Evolutionary conservation across 2,329 filamentous ascomycete species (phyloP), one percentile per base, ranked within the genome.

Genomic region (Sclerotinia subarctica): DNA sequence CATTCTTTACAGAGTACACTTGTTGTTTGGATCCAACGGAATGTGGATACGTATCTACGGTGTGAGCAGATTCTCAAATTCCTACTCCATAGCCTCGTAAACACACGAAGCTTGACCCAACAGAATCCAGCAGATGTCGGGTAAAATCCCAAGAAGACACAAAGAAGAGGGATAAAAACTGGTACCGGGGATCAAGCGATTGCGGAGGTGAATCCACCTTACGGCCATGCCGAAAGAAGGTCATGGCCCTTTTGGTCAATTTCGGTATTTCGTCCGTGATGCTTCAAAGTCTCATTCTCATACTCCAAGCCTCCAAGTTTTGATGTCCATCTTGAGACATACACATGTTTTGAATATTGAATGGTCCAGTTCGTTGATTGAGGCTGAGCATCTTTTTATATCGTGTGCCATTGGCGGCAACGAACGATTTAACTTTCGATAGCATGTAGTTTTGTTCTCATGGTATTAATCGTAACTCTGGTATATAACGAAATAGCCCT

Each of bases 151-250:
- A 35, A 49, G 58, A 29, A 38, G 29, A 42, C 24, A 59, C 38
- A 58, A 24, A 24, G 26, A 3, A 58, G 1, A 57, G 19, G 11
- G 11, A 56, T 5, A 57, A 8, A 24, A 58, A 49, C n/a, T 49
- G 54, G 35, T 58, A 44, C n/a, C n/a, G 19, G n/a, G 54, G 35
- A 44, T 35, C 58, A 60, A 60, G 44, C 58, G 58, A 60, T 60
- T 51, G 58, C 58, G 58, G 58, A 62, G 58, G 46, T 62, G 46
- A 51, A 62, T 21, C 29, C 46, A 35, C 24, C 21, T 51, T 51
- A 46, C 29, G 49, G 49, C 46, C 49, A 62, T 35, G 13, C 29
- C 46, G 29, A 62, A 24, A 62, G 46, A 35, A 51, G 58, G 49
- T 38, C 46, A 51, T 21, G 46, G 32, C 58, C 15, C 44, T 49